Evolutionary conservation across 495 filamentous ascomycete genomes (phyloP), one percentile per base, ranked within the genome.

Genomic region (Penicillium longicatenatum): DNA sequence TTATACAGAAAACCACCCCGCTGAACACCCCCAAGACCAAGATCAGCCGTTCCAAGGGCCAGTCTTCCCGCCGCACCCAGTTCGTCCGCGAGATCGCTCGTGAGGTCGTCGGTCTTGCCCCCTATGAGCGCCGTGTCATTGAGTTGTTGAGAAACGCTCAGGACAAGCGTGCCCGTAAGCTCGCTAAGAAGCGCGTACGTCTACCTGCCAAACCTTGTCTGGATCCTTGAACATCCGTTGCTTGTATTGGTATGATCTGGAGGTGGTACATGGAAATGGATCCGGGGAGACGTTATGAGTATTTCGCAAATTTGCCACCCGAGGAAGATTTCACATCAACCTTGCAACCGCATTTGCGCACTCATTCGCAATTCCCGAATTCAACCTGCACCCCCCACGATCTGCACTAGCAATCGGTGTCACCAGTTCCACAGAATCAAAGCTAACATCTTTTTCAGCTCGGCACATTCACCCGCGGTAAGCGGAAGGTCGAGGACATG

Each of bases 401-500:
- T 8, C 46, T 33, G 35, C 39, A 39, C 4, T 4, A 39, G 16
- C 22, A 16, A 46, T 48, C 3, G 24, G 41, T n/a, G 41, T 43
- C 22, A 26, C 30, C 42, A 46, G n/a, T 45, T n/a, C 21, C 10
- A 21, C 44, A 14, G 20, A 43, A 26, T 16, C 42, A 49, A 58
- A 9, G 30, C 65, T 67, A 63, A 70, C 65, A 50, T 58, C 47
- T 19, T 37, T 22, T 65, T 56, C 51, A 90, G 85, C 93, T 98
- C 82, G 94, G 94, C 70, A 97, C 94, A 67, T 98, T 96, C 79
- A 87, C 86, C 69, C 92, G 94, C 72, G 94, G 93, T 65, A 98
- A 98, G 93, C 84, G 84, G 71, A 98, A 98, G 92, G 94, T 97
- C 62, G 94, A 98, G 75, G 92, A 97, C 82, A 90, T 98, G 81